These are phyloP conservation scores for Jatropha curcas DNA, from an alignment of 345 rosid species.

Conservation along the genomic window DNA sequence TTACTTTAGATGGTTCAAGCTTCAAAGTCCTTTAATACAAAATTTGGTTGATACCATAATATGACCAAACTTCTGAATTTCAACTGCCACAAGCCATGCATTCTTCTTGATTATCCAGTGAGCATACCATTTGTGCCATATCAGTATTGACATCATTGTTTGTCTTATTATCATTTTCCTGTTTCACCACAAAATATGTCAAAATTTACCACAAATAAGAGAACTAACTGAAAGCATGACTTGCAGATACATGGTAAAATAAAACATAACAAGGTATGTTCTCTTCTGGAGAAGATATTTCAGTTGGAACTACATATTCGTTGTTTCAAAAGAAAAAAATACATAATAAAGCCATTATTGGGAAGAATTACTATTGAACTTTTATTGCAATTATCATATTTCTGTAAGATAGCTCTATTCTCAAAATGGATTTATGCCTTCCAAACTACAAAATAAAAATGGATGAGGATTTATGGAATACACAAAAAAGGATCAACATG, in stretches of 20 bases:
- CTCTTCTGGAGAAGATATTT: neutral
- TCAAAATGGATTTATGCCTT: neutral
- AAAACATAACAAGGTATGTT: too few relatives aligned
- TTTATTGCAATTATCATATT: neutral
- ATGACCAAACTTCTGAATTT: neutral
- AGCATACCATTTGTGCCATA: slow-evolving; percentile 73
- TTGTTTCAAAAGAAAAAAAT: neutral
- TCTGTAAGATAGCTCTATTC: neutral
- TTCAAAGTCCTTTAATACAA: too few relatives aligned
- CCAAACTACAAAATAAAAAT: neutral
- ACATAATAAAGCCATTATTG: neutral
- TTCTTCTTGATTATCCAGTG: slow-evolving; percentile 68
- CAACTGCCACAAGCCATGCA: slow-evolving; percentile 86
- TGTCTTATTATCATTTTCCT: slow-evolving; percentile 7
- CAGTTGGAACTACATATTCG: neutral
- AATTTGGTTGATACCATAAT: neutral
- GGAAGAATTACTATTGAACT: neutral
- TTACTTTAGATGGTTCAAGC: neutral
- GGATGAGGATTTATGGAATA: neutral
- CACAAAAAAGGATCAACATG: neutral
- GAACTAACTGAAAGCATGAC: neutral
- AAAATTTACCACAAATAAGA: neutral
- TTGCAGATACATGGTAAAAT: neutral
- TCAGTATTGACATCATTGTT: slow-evolving; percentile 19
- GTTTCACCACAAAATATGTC: neutral